Percentiles rank a stretch among this genome's conserved stretches.
phyloP scores from a whole-genome alignment of 441 rosid genomes.

The Flueggea neowawraea region DNA sequence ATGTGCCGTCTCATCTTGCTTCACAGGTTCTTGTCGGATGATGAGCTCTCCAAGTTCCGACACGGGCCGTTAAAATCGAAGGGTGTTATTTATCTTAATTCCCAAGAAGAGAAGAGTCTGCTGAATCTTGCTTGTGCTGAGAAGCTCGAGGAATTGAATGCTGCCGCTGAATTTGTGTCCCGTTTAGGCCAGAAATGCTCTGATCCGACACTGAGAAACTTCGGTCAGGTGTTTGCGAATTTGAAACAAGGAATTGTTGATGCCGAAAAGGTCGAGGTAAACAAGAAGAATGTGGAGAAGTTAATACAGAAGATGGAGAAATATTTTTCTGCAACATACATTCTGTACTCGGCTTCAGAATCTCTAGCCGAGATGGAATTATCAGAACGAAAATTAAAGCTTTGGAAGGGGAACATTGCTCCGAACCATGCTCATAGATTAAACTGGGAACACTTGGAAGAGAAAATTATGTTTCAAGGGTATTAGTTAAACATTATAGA shows the following conservation, averaged over 20 bases:
- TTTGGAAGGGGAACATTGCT: constrained; percentile 15
- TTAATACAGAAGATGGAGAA: constrained; percentile 37
- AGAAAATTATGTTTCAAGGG: constrained; percentile 27
- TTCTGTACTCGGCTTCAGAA: constrained; percentile 19
- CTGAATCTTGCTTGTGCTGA: constrained; percentile 33
- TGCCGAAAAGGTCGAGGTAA: constrained; percentile 10
- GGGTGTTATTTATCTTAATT: constrained; percentile 37
- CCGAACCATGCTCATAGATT: constrained; percentile 6
- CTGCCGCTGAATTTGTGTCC: constrained; percentile 19
- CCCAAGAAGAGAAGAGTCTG: constrained; percentile 30
- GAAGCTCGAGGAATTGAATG: constrained; percentile 40
- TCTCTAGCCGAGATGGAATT: constrained; percentile 32
- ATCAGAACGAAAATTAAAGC: constrained; percentile 26
- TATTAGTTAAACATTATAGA: constrained; percentile 27
- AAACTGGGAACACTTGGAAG: constrained; percentile 19
- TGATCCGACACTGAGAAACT: constrained; percentile 13
- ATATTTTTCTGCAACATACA: constrained; percentile 22
- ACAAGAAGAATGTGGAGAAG: constrained; percentile 13
- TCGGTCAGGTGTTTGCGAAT: constrained; percentile 22
- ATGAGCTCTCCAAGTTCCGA: constrained; percentile 26
- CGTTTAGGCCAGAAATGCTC: constrained; percentile 28
- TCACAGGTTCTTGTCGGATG: constrained; percentile 27
- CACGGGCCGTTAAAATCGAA: constrained; percentile 22
- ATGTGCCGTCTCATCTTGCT: constrained; percentile 41
- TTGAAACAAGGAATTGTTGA: constrained; percentile 25